A percentile compares a stretch with the other conserved stretches of the same genome.
Conservation (phyloP, 352 stramenopile genomes). For the Ochromonadaceae sp. region DNA sequence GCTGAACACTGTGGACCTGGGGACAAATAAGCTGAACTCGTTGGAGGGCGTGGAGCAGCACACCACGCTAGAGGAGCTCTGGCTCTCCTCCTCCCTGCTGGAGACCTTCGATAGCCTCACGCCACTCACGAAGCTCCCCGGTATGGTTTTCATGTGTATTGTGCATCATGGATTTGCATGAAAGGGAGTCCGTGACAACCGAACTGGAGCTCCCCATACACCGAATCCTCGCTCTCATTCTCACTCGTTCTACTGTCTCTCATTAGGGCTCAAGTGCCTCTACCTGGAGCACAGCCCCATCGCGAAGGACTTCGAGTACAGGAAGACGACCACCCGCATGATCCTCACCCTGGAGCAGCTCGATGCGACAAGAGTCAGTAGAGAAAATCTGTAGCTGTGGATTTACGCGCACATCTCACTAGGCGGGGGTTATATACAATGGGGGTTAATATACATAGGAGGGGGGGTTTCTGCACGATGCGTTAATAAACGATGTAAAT, state of each 20-base stretch:
- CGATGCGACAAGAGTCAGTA: conserved; percentile 4
- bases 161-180: no score
- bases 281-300: conserved; percentile 75
- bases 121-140: conserved; percentile 16
- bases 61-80: conserved; percentile 32
- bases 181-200: no score
- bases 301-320: conserved; percentile 60
- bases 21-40: conserved; percentile 40
- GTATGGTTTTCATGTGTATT: not conserved
- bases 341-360: not conserved
- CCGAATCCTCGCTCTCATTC: no score
- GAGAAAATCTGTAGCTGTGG: no score
- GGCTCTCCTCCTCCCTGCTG: conserved; percentile 27
- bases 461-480: no score
- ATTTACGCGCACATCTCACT: no score
- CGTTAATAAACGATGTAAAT: no score
- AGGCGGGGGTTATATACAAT: no score
- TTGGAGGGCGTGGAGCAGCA: conserved; percentile 13
- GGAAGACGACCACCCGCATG: conserved; percentile 35
- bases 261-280: conserved; percentile 32
- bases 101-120: conserved; percentile 22
- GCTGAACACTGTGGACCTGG: conserved; percentile 49
- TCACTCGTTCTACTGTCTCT: conserved; percentile 35
- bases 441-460: no score
- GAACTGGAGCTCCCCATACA: no score